Evolutionary conservation across 306 rosid species (phyloP).

Genomic region (Castanea crenata): DNA sequence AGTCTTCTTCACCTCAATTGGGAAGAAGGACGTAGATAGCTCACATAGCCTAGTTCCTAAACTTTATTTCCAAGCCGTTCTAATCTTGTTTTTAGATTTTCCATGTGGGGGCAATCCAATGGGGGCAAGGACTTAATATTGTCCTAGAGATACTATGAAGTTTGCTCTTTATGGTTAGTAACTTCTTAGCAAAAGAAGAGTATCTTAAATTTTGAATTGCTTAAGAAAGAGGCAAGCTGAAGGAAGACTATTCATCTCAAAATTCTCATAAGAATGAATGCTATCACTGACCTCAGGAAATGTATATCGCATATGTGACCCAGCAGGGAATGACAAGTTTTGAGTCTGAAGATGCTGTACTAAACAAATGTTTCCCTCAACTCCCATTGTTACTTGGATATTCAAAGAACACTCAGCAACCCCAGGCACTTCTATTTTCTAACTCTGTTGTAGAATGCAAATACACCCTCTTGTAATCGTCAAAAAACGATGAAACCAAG

Average conservation of each 20-base stretch:
- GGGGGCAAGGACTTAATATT: background rate
- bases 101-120: background rate
- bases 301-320: conserved; percentile 59
- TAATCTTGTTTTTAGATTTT: background rate
- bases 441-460: conserved; percentile 73
- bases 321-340: conserved; percentile 60
- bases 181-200: background rate
- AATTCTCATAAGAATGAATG: background rate
- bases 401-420: conserved; percentile 76
- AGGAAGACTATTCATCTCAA: background rate
- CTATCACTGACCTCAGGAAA: conserved; percentile 71
- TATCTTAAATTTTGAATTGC: background rate
- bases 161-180: background rate
- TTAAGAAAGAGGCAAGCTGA: background rate
- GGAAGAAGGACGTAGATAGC: background rate
- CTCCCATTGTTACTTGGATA: conserved; percentile 69
- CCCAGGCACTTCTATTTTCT: conserved; percentile 71
- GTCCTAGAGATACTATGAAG: background rate
- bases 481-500: conserved; percentile 81
- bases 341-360: conserved; percentile 76
- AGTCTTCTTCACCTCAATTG: background rate
- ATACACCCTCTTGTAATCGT: conserved; percentile 70
- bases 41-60: background rate
- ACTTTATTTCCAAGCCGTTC: background rate
- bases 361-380: conserved; percentile 57